Conservation (phyloP, 1,284 basidiomycete genomes). For the Ceratobasidium papillatum region DNA sequence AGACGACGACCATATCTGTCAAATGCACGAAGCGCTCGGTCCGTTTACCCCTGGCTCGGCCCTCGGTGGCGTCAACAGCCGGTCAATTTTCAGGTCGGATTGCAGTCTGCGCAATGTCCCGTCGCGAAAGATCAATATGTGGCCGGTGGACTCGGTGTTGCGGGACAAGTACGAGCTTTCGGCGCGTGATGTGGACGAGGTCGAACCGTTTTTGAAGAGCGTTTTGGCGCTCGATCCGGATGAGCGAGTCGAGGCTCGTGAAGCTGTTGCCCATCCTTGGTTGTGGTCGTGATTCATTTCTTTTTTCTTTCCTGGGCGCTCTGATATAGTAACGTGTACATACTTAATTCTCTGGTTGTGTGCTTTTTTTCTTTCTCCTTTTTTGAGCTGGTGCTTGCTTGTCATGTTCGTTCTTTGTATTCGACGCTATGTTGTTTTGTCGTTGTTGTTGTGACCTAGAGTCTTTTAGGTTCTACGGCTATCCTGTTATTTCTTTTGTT, state of each 20-base stretch:
- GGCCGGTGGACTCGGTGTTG: constrained; percentile 42
- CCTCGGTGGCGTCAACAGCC: constrained; percentile 28
- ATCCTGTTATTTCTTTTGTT: background rate
- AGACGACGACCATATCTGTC: constrained; percentile 97
- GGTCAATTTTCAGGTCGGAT: constrained; percentile 43
- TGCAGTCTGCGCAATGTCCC: constrained; percentile 41
- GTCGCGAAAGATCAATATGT: constrained; percentile 39
- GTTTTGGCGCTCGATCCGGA: constrained; percentile 42
- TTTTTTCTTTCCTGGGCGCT: background rate
- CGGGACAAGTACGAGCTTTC: constrained; percentile 44
- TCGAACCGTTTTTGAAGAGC: constrained; percentile 39
- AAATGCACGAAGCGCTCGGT: constrained; percentile 45
- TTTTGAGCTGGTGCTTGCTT: background rate
- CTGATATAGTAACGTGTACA: background rate
- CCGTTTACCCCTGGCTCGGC: constrained; percentile 43
- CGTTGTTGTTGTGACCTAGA: constrained; percentile 3
- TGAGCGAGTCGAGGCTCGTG: constrained; percentile 37
- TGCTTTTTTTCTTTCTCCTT: constrained; percentile 14
- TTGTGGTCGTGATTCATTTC: constrained; percentile 28
- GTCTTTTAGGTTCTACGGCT: constrained; percentile 2
- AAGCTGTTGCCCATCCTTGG: constrained; percentile 43
- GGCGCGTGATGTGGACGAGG: constrained; percentile 15
- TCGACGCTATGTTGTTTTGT: background rate
- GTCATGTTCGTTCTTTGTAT: constrained; percentile 34
- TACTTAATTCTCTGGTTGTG: constrained; percentile 12